Evolutionary conservation across 768 basidiomycete species (phyloP), one percentile per base, ranked within the genome.

Genomic region (Kwoniella pini): DNA sequence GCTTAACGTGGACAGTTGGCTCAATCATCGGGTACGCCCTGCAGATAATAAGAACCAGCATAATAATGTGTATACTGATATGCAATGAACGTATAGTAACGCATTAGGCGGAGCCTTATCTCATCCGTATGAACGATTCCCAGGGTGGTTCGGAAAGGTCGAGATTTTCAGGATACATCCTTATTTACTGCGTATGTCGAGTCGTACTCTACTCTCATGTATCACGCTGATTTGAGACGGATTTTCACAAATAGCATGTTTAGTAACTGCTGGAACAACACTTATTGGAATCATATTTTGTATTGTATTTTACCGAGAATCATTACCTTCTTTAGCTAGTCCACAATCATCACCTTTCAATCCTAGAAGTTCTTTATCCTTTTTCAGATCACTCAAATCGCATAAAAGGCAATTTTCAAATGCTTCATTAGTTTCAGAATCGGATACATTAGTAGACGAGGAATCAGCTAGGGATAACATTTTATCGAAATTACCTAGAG

Each of bases 1-100:
- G 77, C n/a, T 40, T 78, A 22, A 73, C 74, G 1, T 78, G 77
- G 77, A 74, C 72, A 9, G 68, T 76, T 4, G 77, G 77, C 6
- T 44, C 71, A 15, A 72, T 78, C 27, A 49, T 78, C 22, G 76
- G 76, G 64, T 75, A 57, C 38, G 53, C 38, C 36, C 27, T 9
- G 36, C 1, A 51, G 36, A 11, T 26, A 6, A 31, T 51, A 5
- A 12, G 11, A 42, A 11, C 11, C 30, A 17, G 21, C 21, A 42
- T 26, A 48, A 42, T 66, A 28, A 60, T 39, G 10, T 40, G 30
- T 36, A 9, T 36, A 36, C 33, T 15, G 33, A 26, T 44, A 21
- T n/a, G n/a, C n/a, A n/a, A n/a, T n/a, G n/a, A 36, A 36, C 15
- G 7, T 15, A 45, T n/a, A 68, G 66, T 5, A 75, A 68, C 36